Evolutionary conservation across 768 basidiomycete genomes (phyloP), one percentile per base, ranked within the genome.

Genomic region (Lenzites betulinus): DNA sequence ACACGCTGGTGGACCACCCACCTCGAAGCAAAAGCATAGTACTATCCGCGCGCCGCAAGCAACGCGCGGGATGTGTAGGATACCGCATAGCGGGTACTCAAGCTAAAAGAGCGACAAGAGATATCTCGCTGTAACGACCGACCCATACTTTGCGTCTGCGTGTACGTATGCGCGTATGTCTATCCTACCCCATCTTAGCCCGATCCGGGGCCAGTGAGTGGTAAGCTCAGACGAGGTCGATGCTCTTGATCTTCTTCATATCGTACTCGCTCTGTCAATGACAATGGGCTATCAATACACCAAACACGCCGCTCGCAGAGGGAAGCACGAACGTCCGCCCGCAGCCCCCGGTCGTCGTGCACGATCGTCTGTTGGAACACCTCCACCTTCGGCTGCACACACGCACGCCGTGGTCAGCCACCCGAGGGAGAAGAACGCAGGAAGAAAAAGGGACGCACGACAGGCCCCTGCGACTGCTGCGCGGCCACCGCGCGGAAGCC

Each of bases 351-450:
- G 36, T 59, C 58, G 38, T 54, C 51, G 30, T 51, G 51, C 28
- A 59, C 52, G 44, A 59, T 41, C 13, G 58, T 59, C 38, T 53
- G 58, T 22, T 53, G 58, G 51, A 38, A 59, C 25, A 54, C 58
- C 20, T 59, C 58, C n/a, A 54, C 58, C 43, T 59, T 59, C 8
- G 58, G 58, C 58, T 59, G 28, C 7, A 26, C 5, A 16, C 6
- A 22, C 22, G 20, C 3, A 5, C n/a, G 6, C 41, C 9, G 5
- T 18, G 6, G 41, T 6, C 6, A 16, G 25, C 3, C 12, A 48
- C 7, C 7, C 6, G 47, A 30, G 7, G 13, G 25, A 13, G 33
- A 12, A 48, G 5, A 30, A 5, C n/a, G n/a, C n/a, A n/a, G n/a
- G n/a, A n/a, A 33, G 11, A 48, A 11, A n/a, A n/a, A 16, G 12